Evolutionary conservation across 441 rosid genomes (phyloP).

Genomic region (Kokia cookei): DNA sequence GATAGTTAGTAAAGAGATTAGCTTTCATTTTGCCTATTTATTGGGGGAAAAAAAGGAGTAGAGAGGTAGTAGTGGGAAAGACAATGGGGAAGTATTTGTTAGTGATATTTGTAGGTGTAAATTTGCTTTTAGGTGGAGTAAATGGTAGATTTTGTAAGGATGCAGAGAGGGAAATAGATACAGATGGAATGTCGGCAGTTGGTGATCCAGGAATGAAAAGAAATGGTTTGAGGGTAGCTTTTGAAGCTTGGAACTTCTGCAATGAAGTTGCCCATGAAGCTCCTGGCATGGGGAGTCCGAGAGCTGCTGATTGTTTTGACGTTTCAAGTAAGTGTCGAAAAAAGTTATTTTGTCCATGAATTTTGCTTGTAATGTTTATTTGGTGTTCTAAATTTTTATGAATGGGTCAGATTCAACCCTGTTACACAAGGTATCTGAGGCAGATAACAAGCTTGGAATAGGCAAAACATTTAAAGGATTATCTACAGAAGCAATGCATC

Average conservation of each 20-base stretch:
- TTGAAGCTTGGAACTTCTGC: constrained; percentile 76
- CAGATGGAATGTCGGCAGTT: constrained; percentile 29
- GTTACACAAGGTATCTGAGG: constrained; percentile 40
- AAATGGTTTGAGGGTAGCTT: constrained; percentile 53
- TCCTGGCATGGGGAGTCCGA: constrained; percentile 61
- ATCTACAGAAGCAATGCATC: constrained; percentile 15
- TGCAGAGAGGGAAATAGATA: background rate
- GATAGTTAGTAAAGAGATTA: too few relatives aligned
- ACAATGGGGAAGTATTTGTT: too few relatives aligned
- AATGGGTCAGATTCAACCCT: constrained; percentile 32
- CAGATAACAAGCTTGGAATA: constrained; percentile 44
- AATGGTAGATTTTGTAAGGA: too few relatives aligned
- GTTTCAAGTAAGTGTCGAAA: constrained; percentile 13
- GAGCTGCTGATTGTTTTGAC: constrained; percentile 69
- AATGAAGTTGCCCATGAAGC: constrained; percentile 63
- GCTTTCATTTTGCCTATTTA: too few relatives aligned
- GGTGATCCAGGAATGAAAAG: constrained; percentile 66
- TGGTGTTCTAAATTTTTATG: background rate
- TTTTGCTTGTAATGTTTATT: background rate
- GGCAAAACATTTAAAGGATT: constrained; percentile 34
- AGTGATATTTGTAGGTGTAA: too few relatives aligned
- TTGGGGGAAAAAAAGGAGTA: too few relatives aligned
- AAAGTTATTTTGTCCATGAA: background rate
- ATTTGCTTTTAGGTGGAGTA: too few relatives aligned
- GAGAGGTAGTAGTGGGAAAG: too few relatives aligned